These are phyloP conservation scores for Xylariaceae sp. DNA, from an alignment of 2,329 filamentous ascomycete species.

Conservation along the genomic window DNA sequence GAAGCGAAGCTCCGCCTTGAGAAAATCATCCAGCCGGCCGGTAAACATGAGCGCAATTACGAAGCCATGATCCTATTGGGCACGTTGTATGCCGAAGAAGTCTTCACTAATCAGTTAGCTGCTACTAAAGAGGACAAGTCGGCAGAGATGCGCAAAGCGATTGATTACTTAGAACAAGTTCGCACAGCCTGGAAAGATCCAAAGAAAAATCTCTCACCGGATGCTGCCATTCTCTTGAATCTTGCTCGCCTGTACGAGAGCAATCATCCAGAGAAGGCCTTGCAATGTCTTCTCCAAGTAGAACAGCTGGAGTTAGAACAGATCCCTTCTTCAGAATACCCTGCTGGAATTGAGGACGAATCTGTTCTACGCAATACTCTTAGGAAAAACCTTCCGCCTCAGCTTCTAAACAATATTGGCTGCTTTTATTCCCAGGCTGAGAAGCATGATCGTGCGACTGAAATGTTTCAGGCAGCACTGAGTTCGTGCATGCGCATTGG, in stretches of 20 bases:
- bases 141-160: conserved; percentile 83
- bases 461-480: conserved; percentile 90
- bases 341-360: conserved; percentile 65
- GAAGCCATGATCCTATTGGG: conserved; percentile 94
- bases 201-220: conserved; percentile 80
- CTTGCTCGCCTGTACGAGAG: conserved; percentile 88
- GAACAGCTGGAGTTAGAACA: conserved; percentile 87
- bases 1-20: conserved; percentile 93
- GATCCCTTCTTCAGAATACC: conserved; percentile 72
- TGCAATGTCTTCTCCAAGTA: conserved; percentile 90
- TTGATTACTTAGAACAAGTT: conserved; percentile 81
- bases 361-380: conserved; percentile 65
- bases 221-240: conserved; percentile 88
- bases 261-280: conserved; percentile 84
- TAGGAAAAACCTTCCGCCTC: conserved; percentile 81
- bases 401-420: conserved; percentile 95
- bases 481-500: conserved; percentile 84
- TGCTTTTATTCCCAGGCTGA: conserved; percentile 93
- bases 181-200: conserved; percentile 90
- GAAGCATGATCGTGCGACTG: conserved; percentile 77
- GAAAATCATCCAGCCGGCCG: conserved; percentile 88
- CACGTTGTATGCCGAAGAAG: conserved; percentile 91
- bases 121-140: conserved; percentile 86
- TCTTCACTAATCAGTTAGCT: conserved; percentile 77
- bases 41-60: conserved; percentile 62